Evolutionary conservation across 805 yeast genomes (phyloP).

Genomic region (Ogataea nitratoaversa): DNA sequence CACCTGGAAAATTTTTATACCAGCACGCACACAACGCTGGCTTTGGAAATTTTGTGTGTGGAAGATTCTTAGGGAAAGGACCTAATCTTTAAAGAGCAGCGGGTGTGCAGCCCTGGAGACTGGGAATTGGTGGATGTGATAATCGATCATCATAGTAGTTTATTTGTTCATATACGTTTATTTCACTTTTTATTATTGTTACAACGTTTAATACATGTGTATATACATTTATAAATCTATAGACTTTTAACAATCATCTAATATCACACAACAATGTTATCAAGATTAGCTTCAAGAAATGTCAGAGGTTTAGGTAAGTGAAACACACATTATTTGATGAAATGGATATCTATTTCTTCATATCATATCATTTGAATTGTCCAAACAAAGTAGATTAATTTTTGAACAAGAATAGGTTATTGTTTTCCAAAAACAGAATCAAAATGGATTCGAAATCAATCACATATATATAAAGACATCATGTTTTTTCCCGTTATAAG

Average conservation of each 20-base stretch:
- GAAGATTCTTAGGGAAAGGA: not conserved
- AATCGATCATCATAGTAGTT: too few relatives aligned
- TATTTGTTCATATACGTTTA: not conserved
- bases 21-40: not conserved
- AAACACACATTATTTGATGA: not conserved
- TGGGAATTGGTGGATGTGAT: too few relatives aligned
- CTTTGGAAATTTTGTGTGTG: not conserved
- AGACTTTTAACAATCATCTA: not conserved
- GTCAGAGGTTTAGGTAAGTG: slow-evolving; percentile 28
- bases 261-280: slow-evolving; percentile 20
- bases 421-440: too few relatives aligned
- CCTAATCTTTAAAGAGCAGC: too few relatives aligned
- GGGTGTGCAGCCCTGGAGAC: too few relatives aligned
- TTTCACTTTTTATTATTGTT: not conserved
- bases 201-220: not conserved
- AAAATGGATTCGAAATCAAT: too few relatives aligned
- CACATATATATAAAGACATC: too few relatives aligned
- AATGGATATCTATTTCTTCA: not conserved
- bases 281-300: slow-evolving; percentile 30
- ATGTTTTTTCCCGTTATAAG: not conserved
- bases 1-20: not conserved
- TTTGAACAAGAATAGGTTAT: not conserved
- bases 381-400: not conserved
- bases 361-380: not conserved
- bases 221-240: not conserved